Evolutionary conservation across 75 land plant genomes (phyloP), one percentile per base, ranked within the genome.

Genomic region (Ceratopteris richardii): DNA sequence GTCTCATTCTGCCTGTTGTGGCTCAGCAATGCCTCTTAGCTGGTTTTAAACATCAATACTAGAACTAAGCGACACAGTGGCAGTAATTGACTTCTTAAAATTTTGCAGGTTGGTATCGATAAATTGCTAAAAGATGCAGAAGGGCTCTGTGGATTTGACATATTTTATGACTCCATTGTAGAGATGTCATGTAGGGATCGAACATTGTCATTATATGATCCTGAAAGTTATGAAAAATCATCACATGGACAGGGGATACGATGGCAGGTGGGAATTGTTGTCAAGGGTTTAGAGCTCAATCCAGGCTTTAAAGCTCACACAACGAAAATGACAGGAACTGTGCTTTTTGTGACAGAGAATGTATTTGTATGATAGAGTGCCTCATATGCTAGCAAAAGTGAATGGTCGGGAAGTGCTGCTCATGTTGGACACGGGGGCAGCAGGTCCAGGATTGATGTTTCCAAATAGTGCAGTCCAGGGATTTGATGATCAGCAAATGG

Each of bases 341-440:
- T 33, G 37, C 9, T 33, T 52, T 22, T 52, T 28, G 26, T 29
- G 21, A 63, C 80, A 77, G 80, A 67, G 56, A 19, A 44, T 77
- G 64, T 36, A 21, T 11, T 51, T 77, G 54, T 51, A 76, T 26
- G 62, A 73, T 66, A 73, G 64, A 56, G 67, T 77, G 18, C 80
- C 80, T 0, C 64, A 77, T 64, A 48, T 77, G 4, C 54, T 71
- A 23, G 77, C 67, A 23, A 77, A 76, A 52, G 57, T 77, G 29
- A 68, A 77, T 54, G 67, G 67, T 19, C 40, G 57, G 18, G 61
- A 63, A 31, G 51, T 67, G 29, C 30, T 73, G 23, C 58, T 77
- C n/a, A 31, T 77, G 46, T 58, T 77, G 20, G 80, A 77, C 52
- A 77, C 80, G 21, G 80, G 80, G 17, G 80, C 77, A 17, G 71